A percentile compares a stretch with the other conserved stretches of the same genome.
These are phyloP conservation scores for Aspergillus affinis DNA, from an alignment of 495 filamentous ascomycete genomes.

Conservation along the genomic window DNA sequence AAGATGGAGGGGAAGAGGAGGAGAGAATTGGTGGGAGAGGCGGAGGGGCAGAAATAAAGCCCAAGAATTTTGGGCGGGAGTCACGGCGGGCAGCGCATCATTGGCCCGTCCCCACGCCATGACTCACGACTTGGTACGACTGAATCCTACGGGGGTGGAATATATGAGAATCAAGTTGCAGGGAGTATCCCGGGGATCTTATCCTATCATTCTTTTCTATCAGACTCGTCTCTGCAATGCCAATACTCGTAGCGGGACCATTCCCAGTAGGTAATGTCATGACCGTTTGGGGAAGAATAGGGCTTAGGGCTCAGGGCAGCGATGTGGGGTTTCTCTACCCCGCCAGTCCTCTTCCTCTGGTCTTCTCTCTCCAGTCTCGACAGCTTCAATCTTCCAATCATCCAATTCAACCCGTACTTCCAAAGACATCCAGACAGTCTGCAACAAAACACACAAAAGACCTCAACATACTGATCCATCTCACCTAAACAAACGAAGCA, in stretches of 20 bases:
- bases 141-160: too few species aligned
- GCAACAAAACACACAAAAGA: neutral
- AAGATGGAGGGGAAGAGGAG: slow-evolving; percentile 11
- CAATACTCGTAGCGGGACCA: too few species aligned
- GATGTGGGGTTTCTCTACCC: slow-evolving; percentile 34
- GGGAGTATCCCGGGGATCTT: too few species aligned
- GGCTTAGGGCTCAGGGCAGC: slow-evolving; percentile 47
- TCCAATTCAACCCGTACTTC: neutral
- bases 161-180: too few species aligned
- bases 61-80: slow-evolving; percentile 45
- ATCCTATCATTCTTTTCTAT: neutral
- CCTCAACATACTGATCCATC: neutral
- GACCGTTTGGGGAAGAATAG: neutral
- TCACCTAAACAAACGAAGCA: neutral
- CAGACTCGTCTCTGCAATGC: neutral
- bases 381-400: neutral
- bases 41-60: slow-evolving; percentile 28
- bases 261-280: neutral
- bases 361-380: too few species aligned
- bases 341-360: too few species aligned
- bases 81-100: slow-evolving; percentile 26
- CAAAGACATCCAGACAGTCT: neutral
- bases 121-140: slow-evolving; percentile 9
- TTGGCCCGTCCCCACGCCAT: slow-evolving; percentile 27
- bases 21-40: slow-evolving; percentile 20